Percentiles rank a stretch among this genome's conserved stretches.
These are phyloP conservation scores for Ajuga reptans DNA, from an alignment of 305 asterid genomes.

Conservation along the genomic window DNA sequence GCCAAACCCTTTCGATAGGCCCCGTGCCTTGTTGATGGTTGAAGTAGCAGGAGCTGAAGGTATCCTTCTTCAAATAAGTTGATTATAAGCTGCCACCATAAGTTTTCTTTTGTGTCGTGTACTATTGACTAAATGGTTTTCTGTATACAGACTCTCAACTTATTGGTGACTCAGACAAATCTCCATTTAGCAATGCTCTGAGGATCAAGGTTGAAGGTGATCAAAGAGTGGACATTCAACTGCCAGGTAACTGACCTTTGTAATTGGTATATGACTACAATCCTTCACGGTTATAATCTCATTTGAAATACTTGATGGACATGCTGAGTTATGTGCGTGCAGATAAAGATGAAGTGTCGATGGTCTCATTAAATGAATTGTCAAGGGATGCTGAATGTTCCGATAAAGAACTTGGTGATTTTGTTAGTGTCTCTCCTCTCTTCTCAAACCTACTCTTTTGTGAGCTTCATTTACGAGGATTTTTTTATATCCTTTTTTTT, in stretches of 20 bases:
- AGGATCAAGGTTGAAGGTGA: slow-evolving; percentile 48
- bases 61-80: slow-evolving; percentile 21
- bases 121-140: slow-evolving; percentile 19
- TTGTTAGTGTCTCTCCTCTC: slow-evolving; percentile 45
- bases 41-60: slow-evolving; percentile 81
- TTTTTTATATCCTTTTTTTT: not conserved
- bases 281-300: not conserved
- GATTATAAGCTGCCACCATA: slow-evolving; percentile 3
- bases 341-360: slow-evolving; percentile 62
- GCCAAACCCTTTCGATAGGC: slow-evolving; percentile 91
- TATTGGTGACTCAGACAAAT: slow-evolving; percentile 24
- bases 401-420: slow-evolving; percentile 62
- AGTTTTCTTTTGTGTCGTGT: not conserved
- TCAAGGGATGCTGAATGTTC: slow-evolving; percentile 47
- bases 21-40: slow-evolving; percentile 63
- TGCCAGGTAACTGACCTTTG: slow-evolving; percentile 50
- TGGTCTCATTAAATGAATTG: slow-evolving; percentile 49
- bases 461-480: slow-evolving; percentile 10
- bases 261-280: slow-evolving; percentile 3
- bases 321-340: slow-evolving; percentile 24
- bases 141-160: slow-evolving; percentile 38
- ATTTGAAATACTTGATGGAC: slow-evolving; percentile 16
- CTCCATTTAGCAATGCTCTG: slow-evolving; percentile 37
- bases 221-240: slow-evolving; percentile 51
- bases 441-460: not conserved